Evolutionary conservation across 306 rosid species (phyloP).

Genomic region (Macrotyloma uniflorum): DNA sequence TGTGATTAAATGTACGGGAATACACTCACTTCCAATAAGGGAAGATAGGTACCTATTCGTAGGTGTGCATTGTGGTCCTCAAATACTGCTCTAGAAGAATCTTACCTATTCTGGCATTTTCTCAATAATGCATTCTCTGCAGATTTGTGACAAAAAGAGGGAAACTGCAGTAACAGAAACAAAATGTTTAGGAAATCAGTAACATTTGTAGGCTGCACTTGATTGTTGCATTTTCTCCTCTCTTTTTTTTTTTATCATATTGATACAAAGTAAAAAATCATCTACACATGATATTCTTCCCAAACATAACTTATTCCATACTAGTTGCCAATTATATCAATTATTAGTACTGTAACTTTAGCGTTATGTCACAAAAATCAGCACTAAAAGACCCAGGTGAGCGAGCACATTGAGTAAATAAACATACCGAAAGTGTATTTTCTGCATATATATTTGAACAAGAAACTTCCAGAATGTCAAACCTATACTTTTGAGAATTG

Average conservation of each 20-base stretch:
- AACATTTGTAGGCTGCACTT: constrained; percentile 46
- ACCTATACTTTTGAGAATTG: neutral
- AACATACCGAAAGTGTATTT: neutral
- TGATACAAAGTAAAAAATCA: no score
- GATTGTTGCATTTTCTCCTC: constrained; percentile 32
- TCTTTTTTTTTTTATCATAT: no score
- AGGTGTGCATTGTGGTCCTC: neutral
- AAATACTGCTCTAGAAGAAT: neutral
- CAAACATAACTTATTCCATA: no score
- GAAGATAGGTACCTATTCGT: neutral
- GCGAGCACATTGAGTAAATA: neutral
- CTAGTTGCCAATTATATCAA: no score
- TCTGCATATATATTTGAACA: neutral
- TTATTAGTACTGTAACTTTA: no score
- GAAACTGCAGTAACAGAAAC: constrained; percentile 19
- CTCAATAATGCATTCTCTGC: constrained; percentile 81
- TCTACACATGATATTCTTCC: no score
- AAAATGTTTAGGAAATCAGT: neutral
- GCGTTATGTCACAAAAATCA: constrained; percentile 30
- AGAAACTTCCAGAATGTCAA: neutral
- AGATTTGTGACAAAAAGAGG: constrained; percentile 7
- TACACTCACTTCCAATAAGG: neutral
- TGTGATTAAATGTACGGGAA: neutral
- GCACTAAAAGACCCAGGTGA: constrained; percentile 40
- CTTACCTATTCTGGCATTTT: constrained; percentile 77